Evolutionary conservation across 108 stramenopile genomes (phyloP), one percentile per base, ranked within the genome.

Genomic region (Licmophora abbreviata): DNA sequence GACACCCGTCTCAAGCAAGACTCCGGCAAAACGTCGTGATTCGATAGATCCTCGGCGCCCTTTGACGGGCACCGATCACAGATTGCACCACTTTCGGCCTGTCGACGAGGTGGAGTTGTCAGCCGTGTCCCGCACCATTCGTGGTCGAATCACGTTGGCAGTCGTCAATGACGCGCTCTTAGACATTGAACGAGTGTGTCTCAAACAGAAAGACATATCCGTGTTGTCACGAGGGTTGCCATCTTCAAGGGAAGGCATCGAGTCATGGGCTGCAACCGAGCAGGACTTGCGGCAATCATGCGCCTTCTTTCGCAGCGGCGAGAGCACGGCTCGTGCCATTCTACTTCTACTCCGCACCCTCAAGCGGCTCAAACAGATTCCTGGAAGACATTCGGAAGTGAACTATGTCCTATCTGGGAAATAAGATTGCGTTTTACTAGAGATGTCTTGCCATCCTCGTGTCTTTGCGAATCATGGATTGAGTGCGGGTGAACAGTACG

Each of bases 281-380:
- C 71, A 73, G 46, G 67, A 73, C 15, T 36, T 78, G 27, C 41
- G 76, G 31, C 66, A 78, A 50, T 51, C 44, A 36, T 78, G 76
- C 36, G 56, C 72, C 2, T 78, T 78, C 51, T 78, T 78, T 46
- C 59, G 76, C 1, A 49, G 69, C 58, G 76, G 76, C 15, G 76
- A 78, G 48, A 64, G 56, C 38, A 73, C 64, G 6, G 76, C 76
- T 0, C 41, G 71, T 49, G 51, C 72, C 17, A 73, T 59, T 5
- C 42, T 78, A 30, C 34, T 29, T 11, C 37, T 74, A 10, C 44
- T 79, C 3, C 54, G 78, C 23, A 68, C 35, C 23, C 41, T 70
- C 17, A 66, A 55, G 51, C 61, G 71, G 20, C 44, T 78, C 32
- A 69, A 62, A 44, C 76, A 78, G 46, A 50, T 73, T 20, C 66